A percentile compares a stretch with the other conserved stretches of the same genome.
Evolutionary conservation across 1,284 basidiomycete genomes (phyloP).

Genomic region (Melampsora abietis-canadensis): DNA sequence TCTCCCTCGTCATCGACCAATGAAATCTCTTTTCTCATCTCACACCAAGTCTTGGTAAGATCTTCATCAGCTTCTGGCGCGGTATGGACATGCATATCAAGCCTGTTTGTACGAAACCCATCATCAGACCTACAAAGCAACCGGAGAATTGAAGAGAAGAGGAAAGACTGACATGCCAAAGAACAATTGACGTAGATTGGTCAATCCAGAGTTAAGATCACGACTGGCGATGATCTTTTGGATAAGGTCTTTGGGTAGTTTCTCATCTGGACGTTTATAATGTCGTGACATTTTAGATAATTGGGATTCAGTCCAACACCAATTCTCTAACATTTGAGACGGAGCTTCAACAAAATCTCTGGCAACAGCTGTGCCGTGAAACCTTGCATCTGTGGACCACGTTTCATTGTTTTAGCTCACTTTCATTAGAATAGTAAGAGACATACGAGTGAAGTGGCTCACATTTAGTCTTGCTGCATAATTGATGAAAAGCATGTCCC

Average conservation of each 20-base stretch:
- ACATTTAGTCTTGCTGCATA: constrained; percentile 69
- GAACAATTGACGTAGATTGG: constrained; percentile 75
- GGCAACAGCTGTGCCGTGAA: constrained; percentile 59
- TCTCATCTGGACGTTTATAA: constrained; percentile 65
- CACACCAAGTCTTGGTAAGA: constrained; percentile 20
- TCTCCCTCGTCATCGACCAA: constrained; percentile 5
- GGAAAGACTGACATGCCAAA: constrained; percentile 56
- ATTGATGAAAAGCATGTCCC: constrained; percentile 81
- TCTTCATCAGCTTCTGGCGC: neutral
- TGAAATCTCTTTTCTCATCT: constrained; percentile 20
- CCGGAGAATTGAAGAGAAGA: neutral
- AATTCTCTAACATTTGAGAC: constrained; percentile 85
- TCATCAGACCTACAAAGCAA: no score
- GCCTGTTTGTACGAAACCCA: constrained; percentile 6
- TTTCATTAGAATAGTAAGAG: constrained; percentile 63
- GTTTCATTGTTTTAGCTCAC: constrained; percentile 59
- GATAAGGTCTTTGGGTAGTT: constrained; percentile 70
- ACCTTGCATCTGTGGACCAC: constrained; percentile 13
- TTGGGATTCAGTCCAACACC: constrained; percentile 77
- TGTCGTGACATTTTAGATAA: constrained; percentile 72
- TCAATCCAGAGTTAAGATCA: constrained; percentile 73
- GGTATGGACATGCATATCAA: constrained; percentile 37
- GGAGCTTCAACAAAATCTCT: constrained; percentile 82
- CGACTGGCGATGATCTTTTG: constrained; percentile 74
- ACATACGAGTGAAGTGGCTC: constrained; percentile 47